phyloP scores from a whole-genome alignment of 2,329 filamentous ascomycete genomes.

The Colletotrichum sansevieriae region DNA sequence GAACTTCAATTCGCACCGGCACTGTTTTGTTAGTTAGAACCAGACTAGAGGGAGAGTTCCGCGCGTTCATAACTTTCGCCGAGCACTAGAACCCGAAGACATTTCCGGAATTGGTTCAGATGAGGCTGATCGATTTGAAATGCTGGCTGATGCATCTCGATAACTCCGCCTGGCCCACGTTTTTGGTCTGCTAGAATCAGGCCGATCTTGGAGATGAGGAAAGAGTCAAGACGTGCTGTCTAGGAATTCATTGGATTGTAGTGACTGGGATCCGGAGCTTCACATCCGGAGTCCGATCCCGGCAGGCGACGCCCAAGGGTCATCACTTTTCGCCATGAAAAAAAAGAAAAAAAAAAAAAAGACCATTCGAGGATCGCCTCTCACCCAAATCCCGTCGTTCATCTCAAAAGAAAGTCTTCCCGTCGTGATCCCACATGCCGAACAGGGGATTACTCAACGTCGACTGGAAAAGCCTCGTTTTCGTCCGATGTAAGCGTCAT shows the following conservation, averaged over 20 bases:
- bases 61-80: conserved; percentile 2
- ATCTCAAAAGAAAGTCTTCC: background rate
- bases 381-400: conserved; percentile 2
- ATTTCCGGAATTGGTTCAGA: background rate
- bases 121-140: conserved; percentile 1
- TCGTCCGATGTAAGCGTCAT: conserved; percentile 36
- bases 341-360: too few relatives aligned
- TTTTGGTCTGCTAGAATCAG: background rate
- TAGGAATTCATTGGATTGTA: background rate
- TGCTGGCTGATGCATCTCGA: conserved; percentile 11
- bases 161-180: background rate
- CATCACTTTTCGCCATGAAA: background rate
- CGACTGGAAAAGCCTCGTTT: background rate
- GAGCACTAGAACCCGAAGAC: background rate
- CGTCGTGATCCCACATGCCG: conserved; percentile 1
- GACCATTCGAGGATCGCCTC: background rate
- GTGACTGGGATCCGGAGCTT: conserved; percentile 22
- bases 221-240: background rate
- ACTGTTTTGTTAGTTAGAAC: background rate
- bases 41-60: background rate
- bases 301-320: background rate
- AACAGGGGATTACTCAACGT: background rate
- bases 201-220: background rate
- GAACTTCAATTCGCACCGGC: background rate
- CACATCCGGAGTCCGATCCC: conserved; percentile 13